Evolutionary conservation across 2,329 filamentous ascomycete genomes (phyloP).

Genomic region (Akanthomyces muscarius): DNA sequence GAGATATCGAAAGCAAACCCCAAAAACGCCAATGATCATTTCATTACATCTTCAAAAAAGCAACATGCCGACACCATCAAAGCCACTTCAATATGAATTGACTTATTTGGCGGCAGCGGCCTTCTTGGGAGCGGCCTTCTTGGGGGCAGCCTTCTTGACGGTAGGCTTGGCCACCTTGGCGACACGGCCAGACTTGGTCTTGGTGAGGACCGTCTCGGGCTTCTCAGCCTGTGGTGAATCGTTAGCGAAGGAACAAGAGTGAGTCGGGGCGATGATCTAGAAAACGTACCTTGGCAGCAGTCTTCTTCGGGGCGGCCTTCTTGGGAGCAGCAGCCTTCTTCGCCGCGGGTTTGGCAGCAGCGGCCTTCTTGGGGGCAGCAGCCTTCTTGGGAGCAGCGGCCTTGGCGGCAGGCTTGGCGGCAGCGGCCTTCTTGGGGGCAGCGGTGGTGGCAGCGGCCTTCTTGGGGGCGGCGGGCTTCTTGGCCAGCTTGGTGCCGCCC

Average conservation of each 20-base stretch:
- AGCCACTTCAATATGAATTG: slow-evolving; percentile 17
- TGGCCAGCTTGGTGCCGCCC: slow-evolving; percentile 86
- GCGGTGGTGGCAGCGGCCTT: slow-evolving; percentile 30
- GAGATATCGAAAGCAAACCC: slow-evolving; percentile 6
- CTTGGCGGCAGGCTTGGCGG: slow-evolving; percentile 27
- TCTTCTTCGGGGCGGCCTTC: slow-evolving; percentile 45
- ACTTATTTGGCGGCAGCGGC: slow-evolving; percentile 37
- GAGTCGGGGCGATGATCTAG: neutral
- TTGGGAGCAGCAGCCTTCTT: slow-evolving; percentile 33
- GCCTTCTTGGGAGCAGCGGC: slow-evolving; percentile 42
- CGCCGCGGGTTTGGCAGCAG: slow-evolving; percentile 11
- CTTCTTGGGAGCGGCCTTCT: slow-evolving; percentile 44
- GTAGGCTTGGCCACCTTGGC: slow-evolving; percentile 59
- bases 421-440: slow-evolving; percentile 29
- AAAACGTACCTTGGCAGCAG: neutral
- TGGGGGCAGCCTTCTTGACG: slow-evolving; percentile 45
- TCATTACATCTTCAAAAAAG: slow-evolving; percentile 17
- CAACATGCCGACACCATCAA: neutral
- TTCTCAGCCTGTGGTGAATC: slow-evolving; percentile 49
- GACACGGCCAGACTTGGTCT: slow-evolving; percentile 84
- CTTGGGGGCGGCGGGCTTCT: slow-evolving; percentile 47
- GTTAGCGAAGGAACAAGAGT: neutral
- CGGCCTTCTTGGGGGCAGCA: slow-evolving; percentile 42
- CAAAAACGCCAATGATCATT: slow-evolving; percentile 29
- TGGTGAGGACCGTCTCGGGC: slow-evolving; percentile 62